Base-by-base conservation (phyloP, 805 yeast species). In the Candida awuae region DNA sequence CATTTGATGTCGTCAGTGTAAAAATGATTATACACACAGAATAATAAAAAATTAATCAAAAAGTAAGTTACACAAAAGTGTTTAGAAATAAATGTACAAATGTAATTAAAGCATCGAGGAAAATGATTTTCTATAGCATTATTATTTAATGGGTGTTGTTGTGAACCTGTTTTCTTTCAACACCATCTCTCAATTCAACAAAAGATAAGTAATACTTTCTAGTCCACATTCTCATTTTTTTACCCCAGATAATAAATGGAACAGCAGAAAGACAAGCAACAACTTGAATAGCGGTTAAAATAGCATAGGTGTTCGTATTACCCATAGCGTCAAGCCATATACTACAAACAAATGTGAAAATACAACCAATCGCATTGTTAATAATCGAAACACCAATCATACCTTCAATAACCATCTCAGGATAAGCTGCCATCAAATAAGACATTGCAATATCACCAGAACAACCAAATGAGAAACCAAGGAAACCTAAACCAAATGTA, bases 371-470 rank as follows among this genome's bases (percentile, higher is more conserved):
- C 43, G 72, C 63, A 56, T 79, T 79, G 56, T 78, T 78, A 50
- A 79, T 77, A 39, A 77, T 68, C 8, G 76, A 58, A 19, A 80
- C 82, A 40, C 84, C 82, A 19, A 77, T 77, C 83, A 79, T 77
- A 48, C 81, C 79, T 58, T 78, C 84, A 47, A 78, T 62, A 39
- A 78, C 75, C 71, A 78, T 71, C 32, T 76, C 84, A 1, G 84
- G 84, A 45, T 78, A 79, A 6, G 77, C 65, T 46, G 76, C 81
- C 82, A 78, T 77, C 44, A 76, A 61, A 42, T 78, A 78, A 1
- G 76, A 67, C 75, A 79, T 71, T 27, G 82, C 77, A 37, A 77
- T 73, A 54, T 80, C 86, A 53, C 84, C 84, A 12, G 80, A 71
- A 37, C 80, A 73, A 52, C 84, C 84, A 63, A 77, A 78, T 1